Evolutionary conservation across 352 stramenopile species (phyloP).

Genomic region (Phytophthora sp.): DNA sequence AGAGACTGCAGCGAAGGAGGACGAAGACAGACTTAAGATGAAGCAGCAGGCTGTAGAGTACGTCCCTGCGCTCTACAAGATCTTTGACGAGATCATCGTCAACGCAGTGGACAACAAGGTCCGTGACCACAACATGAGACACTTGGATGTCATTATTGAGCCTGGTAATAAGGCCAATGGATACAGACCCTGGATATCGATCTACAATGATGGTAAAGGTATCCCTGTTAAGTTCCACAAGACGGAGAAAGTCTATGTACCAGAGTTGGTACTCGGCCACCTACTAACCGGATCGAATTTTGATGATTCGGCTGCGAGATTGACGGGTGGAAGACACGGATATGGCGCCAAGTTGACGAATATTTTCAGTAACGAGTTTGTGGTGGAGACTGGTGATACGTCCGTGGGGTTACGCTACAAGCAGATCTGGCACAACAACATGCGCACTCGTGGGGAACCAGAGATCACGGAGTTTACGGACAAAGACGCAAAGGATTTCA

Average conservation of each 20-base stretch:
- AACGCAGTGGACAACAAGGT: slow-evolving; percentile 98
- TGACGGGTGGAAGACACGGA: slow-evolving; percentile 96
- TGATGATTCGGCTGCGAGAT: slow-evolving; percentile 97
- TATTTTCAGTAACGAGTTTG: slow-evolving; percentile 99
- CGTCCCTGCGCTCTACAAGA: slow-evolving; percentile 96
- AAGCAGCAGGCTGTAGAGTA: slow-evolving; percentile 81
- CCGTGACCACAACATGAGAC: slow-evolving; percentile 77
- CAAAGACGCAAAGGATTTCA: slow-evolving; percentile 92
- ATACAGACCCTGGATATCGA: slow-evolving; percentile 91
- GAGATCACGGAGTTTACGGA: slow-evolving; percentile 82
- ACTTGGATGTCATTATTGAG: slow-evolving; percentile 78
- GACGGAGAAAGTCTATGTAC: slow-evolving; percentile 97
- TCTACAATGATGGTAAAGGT: slow-evolving; percentile 98
- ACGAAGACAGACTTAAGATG: slow-evolving; percentile 54
- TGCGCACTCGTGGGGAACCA: slow-evolving; percentile 91
- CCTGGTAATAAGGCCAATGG: slow-evolving; percentile 60
- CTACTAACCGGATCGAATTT: slow-evolving; percentile 99
- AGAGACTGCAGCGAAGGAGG: slow-evolving; percentile 24
- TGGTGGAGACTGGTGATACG: slow-evolving; percentile 97
- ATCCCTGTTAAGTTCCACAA: slow-evolving; percentile 98
- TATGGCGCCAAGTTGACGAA: slow-evolving; percentile 99
- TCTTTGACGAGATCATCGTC: slow-evolving; percentile 99
- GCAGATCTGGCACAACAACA: slow-evolving; percentile 97
- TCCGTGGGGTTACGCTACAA: slow-evolving; percentile 77
- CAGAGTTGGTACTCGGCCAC: slow-evolving; percentile 98